These are phyloP conservation scores for Alternaria viburni DNA, from an alignment of 2,329 filamentous ascomycete genomes.

Conservation along the genomic window DNA sequence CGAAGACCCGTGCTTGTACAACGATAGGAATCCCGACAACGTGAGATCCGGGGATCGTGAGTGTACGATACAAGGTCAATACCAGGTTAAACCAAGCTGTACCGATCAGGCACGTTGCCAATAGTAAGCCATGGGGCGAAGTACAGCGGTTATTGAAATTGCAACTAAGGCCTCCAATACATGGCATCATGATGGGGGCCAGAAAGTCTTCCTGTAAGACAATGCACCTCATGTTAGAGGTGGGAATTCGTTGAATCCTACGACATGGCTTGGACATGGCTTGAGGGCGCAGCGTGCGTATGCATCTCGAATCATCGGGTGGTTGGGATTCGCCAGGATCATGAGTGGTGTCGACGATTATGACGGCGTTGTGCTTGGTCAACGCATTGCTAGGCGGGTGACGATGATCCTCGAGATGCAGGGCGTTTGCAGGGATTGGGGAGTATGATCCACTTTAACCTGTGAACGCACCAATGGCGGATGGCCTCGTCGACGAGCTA, in stretches of 20 bases:
- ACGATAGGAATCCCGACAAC: not conserved
- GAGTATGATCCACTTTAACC: not conserved
- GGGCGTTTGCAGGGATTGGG: not conserved
- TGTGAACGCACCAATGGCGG: not conserved
- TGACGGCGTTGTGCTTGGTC: not conserved
- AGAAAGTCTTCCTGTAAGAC: not conserved
- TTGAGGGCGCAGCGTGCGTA: not conserved
- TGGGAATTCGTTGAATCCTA: not conserved
- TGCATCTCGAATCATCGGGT: not conserved
- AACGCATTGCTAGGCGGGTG: not conserved
- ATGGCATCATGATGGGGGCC: not conserved
- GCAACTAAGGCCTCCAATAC: not conserved
- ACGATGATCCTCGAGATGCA: not conserved
- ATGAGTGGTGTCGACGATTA: not conserved
- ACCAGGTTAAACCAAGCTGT: not conserved
- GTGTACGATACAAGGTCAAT: not conserved
- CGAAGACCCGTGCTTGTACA: not conserved
- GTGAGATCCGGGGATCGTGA: not conserved
- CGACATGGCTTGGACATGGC: not conserved
- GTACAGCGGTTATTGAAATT: not conserved
- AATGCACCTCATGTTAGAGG: not conserved
- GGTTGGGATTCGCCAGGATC: not conserved
- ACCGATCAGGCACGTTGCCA: not conserved
- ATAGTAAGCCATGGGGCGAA: not conserved
- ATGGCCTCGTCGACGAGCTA: not conserved